These are phyloP conservation scores for Calocybe cyanea DNA, from an alignment of 768 basidiomycete species.

Conservation along the genomic window DNA sequence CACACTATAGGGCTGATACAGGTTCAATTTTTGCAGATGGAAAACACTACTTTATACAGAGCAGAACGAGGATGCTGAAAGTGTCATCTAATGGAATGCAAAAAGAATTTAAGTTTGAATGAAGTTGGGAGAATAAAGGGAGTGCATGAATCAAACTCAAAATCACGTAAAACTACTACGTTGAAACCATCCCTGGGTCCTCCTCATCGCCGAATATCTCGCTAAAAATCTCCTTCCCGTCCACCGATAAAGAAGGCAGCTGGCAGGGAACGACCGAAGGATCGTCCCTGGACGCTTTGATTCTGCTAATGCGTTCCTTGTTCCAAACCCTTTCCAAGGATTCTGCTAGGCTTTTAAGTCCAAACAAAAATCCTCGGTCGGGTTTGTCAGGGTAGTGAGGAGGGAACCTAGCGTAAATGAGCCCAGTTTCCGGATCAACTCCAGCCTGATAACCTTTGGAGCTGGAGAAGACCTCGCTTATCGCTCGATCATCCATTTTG, in stretches of 20 bases:
- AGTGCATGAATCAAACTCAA: no score
- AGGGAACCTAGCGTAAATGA: constrained; percentile 89
- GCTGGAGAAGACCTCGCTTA: constrained; percentile 48
- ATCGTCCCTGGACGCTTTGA: constrained; percentile 61
- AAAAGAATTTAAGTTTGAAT: constrained; percentile 4
- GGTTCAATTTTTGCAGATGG: no score
- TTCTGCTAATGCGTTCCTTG: constrained; percentile 69
- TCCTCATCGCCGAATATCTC: constrained; percentile 67
- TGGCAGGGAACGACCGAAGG: constrained; percentile 40
- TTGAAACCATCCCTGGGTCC: constrained; percentile 75
- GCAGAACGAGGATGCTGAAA: no score
- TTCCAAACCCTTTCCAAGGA: constrained; percentile 86
- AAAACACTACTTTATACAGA: no score
- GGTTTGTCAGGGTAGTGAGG: constrained; percentile 87
- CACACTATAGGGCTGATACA: no score
- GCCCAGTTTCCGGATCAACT: constrained; percentile 76
- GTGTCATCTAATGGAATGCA: constrained; percentile 16
- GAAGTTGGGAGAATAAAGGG: constrained; percentile 13
- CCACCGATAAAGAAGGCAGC: constrained; percentile 60
- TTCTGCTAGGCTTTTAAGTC: constrained; percentile 75
- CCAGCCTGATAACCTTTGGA: constrained; percentile 79
- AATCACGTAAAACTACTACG: constrained; percentile 36
- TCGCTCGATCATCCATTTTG: constrained; percentile 35
- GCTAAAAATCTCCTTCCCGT: constrained; percentile 78
- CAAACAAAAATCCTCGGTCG: constrained; percentile 92